Evolutionary conservation across 192 early-diverging fungal species (phyloP).

Genomic region (Backusella psychrophila): DNA sequence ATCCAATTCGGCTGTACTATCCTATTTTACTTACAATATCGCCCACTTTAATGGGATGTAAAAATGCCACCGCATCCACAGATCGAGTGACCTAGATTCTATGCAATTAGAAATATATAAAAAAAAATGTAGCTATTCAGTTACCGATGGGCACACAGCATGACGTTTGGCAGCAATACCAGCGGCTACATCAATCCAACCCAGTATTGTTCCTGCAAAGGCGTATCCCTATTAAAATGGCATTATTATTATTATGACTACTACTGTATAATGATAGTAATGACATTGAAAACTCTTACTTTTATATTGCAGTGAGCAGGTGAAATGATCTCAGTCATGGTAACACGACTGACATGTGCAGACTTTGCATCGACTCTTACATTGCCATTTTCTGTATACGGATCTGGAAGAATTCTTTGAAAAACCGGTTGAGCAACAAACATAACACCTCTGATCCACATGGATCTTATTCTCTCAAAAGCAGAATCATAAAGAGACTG

Average conservation of each 20-base stretch:
- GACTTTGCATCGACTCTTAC: constrained; percentile 21
- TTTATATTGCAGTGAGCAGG: constrained; percentile 49
- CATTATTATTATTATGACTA: no score
- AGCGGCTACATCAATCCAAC: constrained; percentile 68
- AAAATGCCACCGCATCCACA: constrained; percentile 70
- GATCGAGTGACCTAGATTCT: constrained; percentile 54
- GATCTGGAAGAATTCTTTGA: constrained; percentile 26
- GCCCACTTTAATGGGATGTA: constrained; percentile 58
- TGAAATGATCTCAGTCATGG: constrained; percentile 55
- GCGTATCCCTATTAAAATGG: constrained; percentile 19
- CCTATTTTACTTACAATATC: constrained; percentile 43
- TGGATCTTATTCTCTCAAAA: neutral
- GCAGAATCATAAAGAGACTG: neutral
- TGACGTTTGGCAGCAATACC: constrained; percentile 64
- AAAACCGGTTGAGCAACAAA: constrained; percentile 20
- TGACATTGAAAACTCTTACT: constrained; percentile 2
- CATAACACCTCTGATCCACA: constrained; percentile 20
- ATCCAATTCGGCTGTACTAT: neutral
- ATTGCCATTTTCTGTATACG: constrained; percentile 30
- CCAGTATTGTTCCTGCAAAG: constrained; percentile 47
- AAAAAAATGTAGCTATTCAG: neutral
- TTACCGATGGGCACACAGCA: constrained; percentile 53
- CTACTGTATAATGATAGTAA: no score
- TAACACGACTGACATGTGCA: constrained; percentile 40
- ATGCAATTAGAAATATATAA: neutral